Conservation (phyloP, 139 green algal genomes). For the Chlorella sorokiniana region DNA sequence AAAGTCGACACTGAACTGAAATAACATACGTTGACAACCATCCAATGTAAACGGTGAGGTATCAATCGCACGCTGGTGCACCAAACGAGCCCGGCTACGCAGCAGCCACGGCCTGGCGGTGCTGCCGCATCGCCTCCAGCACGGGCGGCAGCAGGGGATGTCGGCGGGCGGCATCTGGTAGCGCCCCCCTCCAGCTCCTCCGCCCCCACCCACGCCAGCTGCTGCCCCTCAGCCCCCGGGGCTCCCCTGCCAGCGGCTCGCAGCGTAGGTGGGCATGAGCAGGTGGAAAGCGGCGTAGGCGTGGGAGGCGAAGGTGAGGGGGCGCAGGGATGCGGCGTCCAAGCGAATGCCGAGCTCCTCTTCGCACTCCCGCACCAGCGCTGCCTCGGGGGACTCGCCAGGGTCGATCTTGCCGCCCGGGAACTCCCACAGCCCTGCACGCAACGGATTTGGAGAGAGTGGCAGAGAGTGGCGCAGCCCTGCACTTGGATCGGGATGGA, state of each 20-base stretch:
- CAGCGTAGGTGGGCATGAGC: slow-evolving; percentile 43
- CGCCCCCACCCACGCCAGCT: slow-evolving; percentile 30
- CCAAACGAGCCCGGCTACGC: too few species aligned
- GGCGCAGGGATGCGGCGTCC: not conserved
- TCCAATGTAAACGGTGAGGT: not conserved
- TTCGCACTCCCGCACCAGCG: slow-evolving; percentile 64
- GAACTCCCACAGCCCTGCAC: slow-evolving; percentile 55
- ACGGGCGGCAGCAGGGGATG: slow-evolving; percentile 36
- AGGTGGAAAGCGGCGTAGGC: slow-evolving; percentile 43
- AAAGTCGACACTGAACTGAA: too few species aligned
- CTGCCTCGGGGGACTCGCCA: slow-evolving; percentile 61
- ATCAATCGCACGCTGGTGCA: not conserved
- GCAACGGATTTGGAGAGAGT: too few species aligned
- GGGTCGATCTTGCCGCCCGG: slow-evolving; percentile 52
- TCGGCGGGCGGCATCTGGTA: slow-evolving; percentile 41
- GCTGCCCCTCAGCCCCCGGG: slow-evolving; percentile 30
- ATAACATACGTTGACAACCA: too few species aligned
- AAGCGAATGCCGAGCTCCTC: slow-evolving; percentile 66
- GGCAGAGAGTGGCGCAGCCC: too few species aligned
- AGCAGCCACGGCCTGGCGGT: not conserved
- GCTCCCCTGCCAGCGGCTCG: slow-evolving; percentile 13
- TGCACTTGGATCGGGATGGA: too few species aligned
- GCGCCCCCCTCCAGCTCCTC: not conserved
- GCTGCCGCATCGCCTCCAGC: slow-evolving; percentile 11
- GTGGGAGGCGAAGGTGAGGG: slow-evolving; percentile 47